phyloP scores from a whole-genome alignment of 1,284 basidiomycete species.

The Naganishia albida region DNA sequence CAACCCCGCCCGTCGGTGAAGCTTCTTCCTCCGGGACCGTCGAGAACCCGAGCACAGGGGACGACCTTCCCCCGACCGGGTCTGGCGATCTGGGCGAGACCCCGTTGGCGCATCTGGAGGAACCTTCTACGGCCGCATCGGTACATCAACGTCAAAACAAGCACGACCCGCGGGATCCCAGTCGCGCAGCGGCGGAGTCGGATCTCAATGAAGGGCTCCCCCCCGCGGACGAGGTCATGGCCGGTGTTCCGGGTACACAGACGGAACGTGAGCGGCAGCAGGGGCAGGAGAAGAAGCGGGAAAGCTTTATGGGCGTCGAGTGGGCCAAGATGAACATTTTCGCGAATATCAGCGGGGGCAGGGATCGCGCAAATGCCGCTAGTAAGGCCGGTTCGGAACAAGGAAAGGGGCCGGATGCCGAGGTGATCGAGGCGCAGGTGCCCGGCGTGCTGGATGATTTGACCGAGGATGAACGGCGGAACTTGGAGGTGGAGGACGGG shows the following conservation, averaged over 20 bases:
- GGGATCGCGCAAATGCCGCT: background rate
- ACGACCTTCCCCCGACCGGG: conserved; percentile 3
- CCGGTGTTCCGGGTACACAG: conserved; percentile 28
- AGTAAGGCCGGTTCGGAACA: background rate
- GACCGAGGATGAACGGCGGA: background rate
- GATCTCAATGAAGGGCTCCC: conserved; percentile 7
- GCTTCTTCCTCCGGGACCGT: background rate
- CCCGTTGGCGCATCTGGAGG: conserved; percentile 11
- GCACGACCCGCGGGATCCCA: conserved; percentile 9
- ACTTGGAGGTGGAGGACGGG: conserved; percentile 26
- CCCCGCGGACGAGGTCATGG: conserved; percentile 28
- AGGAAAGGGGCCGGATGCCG: background rate
- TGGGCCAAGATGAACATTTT: conserved; percentile 30
- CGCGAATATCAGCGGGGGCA: conserved; percentile 6
- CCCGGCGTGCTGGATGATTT: conserved; percentile 18
- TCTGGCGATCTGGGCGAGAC: conserved; percentile 31
- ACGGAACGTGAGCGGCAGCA: conserved; percentile 8
- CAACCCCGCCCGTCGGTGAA: background rate
- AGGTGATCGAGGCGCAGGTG: conserved; percentile 12
- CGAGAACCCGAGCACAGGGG: too few relatives aligned
- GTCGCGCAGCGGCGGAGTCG: background rate
- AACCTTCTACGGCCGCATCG: conserved; percentile 10
- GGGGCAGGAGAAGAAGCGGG: conserved; percentile 20
- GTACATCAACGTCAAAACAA: conserved; percentile 21
- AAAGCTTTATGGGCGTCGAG: conserved; percentile 26